phyloP scores from a whole-genome alignment of 768 basidiomycete genomes.

The Kwoniella europaea region DNA sequence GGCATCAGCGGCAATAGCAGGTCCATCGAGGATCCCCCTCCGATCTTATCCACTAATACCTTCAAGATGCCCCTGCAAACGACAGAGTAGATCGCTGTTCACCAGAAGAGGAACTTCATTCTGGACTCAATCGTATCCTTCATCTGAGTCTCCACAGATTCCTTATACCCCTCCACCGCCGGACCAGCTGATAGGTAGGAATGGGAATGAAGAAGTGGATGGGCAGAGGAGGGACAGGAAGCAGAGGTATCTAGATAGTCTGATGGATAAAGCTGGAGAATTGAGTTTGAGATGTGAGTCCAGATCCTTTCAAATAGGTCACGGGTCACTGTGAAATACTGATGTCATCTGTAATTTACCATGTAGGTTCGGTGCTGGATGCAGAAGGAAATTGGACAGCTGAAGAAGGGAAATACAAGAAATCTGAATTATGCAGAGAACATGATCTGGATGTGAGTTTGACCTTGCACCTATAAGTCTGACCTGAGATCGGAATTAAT shows the following conservation, averaged over 20 bases:
- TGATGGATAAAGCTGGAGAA: conserved; percentile 71
- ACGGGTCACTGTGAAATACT: conserved; percentile 15
- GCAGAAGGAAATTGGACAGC: conserved; percentile 67
- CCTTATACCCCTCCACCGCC: conserved; percentile 33
- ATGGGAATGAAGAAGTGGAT: conserved; percentile 18
- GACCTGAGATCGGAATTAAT: background rate
- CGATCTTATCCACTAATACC: background rate
- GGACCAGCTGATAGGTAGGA: background rate
- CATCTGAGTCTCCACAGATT: conserved; percentile 27
- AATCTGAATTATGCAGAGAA: conserved; percentile 82
- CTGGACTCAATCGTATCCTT: conserved; percentile 40
- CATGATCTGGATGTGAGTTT: conserved; percentile 83
- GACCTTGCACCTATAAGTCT: conserved; percentile 16
- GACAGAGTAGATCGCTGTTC: conserved; percentile 23
- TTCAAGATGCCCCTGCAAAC: background rate
- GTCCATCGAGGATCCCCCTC: conserved; percentile 4
- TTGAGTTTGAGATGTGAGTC: conserved; percentile 87
- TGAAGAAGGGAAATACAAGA: conserved; percentile 68
- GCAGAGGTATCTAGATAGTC: conserved; percentile 52
- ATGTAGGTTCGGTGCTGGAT: conserved; percentile 80
- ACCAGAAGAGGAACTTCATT: conserved; percentile 40
- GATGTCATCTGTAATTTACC: background rate
- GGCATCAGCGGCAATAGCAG: background rate
- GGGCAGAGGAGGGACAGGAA: conserved; percentile 44
- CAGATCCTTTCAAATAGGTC: conserved; percentile 2